phyloP scores from a whole-genome alignment of 1,284 basidiomycete species.

The Hortiboletus rubellus region DNA sequence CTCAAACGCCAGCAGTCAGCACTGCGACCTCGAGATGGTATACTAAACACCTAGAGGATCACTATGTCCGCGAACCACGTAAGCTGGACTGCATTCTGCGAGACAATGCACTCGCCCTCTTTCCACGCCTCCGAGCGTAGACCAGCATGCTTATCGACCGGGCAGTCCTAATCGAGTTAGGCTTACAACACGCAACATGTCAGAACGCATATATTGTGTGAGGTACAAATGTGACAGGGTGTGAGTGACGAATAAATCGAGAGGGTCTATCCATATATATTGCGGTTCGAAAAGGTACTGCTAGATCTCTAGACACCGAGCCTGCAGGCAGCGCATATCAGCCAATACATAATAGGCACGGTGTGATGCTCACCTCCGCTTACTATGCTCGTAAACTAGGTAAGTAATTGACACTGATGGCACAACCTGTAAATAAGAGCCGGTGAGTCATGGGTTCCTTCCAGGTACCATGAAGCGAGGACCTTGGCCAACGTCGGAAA shows the following conservation, averaged over 20 bases:
- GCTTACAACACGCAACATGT: conserved; percentile 12
- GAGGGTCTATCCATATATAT: conserved; percentile 30
- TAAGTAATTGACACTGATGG: conserved; percentile 95
- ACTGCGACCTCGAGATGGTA: conserved; percentile 57
- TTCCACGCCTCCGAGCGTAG: conserved; percentile 38
- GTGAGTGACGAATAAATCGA: conserved; percentile 28
- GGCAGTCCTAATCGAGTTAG: not conserved
- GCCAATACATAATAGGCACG: not conserved
- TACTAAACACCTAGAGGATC: conserved; percentile 48
- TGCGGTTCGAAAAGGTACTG: conserved; percentile 12
- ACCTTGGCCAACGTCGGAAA: conserved; percentile 91
- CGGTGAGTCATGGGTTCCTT: conserved; percentile 13
- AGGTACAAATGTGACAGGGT: conserved; percentile 30
- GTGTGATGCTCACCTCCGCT: conserved; percentile 59
- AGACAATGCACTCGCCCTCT: conserved; percentile 50
- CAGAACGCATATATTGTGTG: conserved; percentile 23
- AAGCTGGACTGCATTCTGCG: conserved; percentile 44
- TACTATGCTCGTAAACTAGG: conserved; percentile 84
- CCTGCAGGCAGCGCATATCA: conserved; percentile 31
- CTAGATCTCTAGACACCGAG: conserved; percentile 46
- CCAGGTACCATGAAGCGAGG: not conserved
- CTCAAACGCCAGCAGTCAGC: conserved; percentile 50
- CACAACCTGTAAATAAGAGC: conserved; percentile 61
- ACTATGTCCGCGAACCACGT: conserved; percentile 40
- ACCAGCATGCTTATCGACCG: not conserved